These are phyloP conservation scores for Ophidiomyces ophidiicola DNA, from an alignment of 2,329 filamentous ascomycete genomes.

Conservation along the genomic window DNA sequence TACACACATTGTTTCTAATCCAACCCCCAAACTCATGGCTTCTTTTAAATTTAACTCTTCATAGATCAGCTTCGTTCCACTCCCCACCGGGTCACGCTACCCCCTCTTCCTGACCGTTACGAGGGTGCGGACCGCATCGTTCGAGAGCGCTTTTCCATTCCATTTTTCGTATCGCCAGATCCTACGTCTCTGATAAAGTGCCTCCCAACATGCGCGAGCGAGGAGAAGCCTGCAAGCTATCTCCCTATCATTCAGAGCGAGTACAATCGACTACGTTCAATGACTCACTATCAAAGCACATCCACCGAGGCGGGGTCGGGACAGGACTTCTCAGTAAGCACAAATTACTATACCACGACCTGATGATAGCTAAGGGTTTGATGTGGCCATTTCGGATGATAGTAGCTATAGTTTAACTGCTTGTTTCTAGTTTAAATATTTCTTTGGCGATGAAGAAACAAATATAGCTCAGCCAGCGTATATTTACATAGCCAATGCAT, in stretches of 20 bases:
- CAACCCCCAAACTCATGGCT: not conserved
- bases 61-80: constrained; percentile 38
- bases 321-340: not conserved
- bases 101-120: constrained; percentile 30
- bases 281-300: constrained; percentile 9
- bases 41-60: constrained; percentile 13
- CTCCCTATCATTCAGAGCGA: constrained; percentile 35
- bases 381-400: too few species aligned
- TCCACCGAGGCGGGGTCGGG: constrained; percentile 8
- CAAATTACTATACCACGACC: too few species aligned
- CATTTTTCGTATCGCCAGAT: constrained; percentile 46
- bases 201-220: constrained; percentile 37
- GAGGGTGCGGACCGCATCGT: constrained; percentile 35
- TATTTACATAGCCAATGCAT: too few species aligned
- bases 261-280: constrained; percentile 19
- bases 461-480: too few species aligned
- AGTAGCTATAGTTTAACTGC: too few species aligned
- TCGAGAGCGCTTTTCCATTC: constrained; percentile 45
- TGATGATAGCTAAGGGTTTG: too few species aligned
- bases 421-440: too few species aligned
- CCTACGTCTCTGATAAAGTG: constrained; percentile 41
- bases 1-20: constrained; percentile 16
- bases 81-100: constrained; percentile 41
- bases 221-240: constrained; percentile 39
- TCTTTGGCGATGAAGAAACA: too few species aligned